Evolutionary conservation across 2,329 filamentous ascomycete genomes (phyloP).

Genomic region (Monilinia vaccinii-corymbosi): DNA sequence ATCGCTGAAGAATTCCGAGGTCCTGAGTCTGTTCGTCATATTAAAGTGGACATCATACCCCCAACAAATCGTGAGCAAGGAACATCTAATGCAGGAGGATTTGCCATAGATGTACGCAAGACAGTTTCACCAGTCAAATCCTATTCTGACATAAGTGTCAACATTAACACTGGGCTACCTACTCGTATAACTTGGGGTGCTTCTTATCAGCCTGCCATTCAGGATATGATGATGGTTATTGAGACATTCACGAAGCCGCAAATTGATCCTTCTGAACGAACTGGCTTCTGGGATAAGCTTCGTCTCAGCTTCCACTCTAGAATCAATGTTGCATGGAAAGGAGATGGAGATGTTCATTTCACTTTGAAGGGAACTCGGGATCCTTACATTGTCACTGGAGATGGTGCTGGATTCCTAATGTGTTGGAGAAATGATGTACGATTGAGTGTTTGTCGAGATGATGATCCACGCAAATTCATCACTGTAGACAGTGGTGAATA

Average conservation of each 20-base stretch:
- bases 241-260: slow-evolving; percentile 96
- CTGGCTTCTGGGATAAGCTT: slow-evolving; percentile 99
- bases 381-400: slow-evolving; percentile 85
- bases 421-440: slow-evolving; percentile 94
- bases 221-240: slow-evolving; percentile 99
- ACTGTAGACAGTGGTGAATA: slow-evolving; percentile 93
- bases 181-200: slow-evolving; percentile 96
- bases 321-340: slow-evolving; percentile 83
- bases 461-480: slow-evolving; percentile 90
- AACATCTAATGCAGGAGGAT: slow-evolving; percentile 51
- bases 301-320: slow-evolving; percentile 88
- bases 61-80: slow-evolving; percentile 48
- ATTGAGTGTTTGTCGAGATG: slow-evolving; percentile 74
- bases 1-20: slow-evolving; percentile 90
- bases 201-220: slow-evolving; percentile 93
- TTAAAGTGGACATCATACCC: slow-evolving; percentile 77
- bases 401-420: slow-evolving; percentile 93
- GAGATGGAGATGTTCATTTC: slow-evolving; percentile 90
- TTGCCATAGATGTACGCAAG: slow-evolving; percentile 76
- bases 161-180: slow-evolving; percentile 86
- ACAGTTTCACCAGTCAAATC: slow-evolving; percentile 95
- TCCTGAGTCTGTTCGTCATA: slow-evolving; percentile 67
- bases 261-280: slow-evolving; percentile 82
- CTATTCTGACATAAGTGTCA: slow-evolving; percentile 83
- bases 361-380: slow-evolving; percentile 86